Percentiles rank a stretch among this genome's conserved stretches.
These are phyloP conservation scores for Hyaloscypha hepaticicola DNA, from an alignment of 495 filamentous ascomycete genomes.

Conservation along the genomic window DNA sequence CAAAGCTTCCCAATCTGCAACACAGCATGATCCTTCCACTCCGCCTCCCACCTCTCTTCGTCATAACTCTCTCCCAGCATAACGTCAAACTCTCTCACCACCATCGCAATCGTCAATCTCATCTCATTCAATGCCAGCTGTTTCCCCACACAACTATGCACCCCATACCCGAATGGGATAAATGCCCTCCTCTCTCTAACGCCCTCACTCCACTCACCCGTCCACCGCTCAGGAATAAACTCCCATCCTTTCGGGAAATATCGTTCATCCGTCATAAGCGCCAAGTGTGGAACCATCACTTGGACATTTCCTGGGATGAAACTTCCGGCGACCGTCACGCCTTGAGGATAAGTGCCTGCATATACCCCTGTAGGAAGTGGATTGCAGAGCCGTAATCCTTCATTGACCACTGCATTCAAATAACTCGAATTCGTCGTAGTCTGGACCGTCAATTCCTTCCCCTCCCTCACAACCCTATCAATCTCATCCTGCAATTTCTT, in stretches of 20 bases:
- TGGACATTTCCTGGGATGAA: conserved; percentile 47
- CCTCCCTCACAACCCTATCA: not conserved
- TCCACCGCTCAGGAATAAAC: conserved; percentile 58
- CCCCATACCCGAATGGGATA: conserved; percentile 49
- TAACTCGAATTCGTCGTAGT: conserved; percentile 25
- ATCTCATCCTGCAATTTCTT: conserved; percentile 17
- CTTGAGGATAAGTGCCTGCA: conserved; percentile 38
- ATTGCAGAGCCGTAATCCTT: conserved; percentile 50
- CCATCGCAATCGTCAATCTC: conserved; percentile 41
- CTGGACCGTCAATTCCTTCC: conserved; percentile 8
- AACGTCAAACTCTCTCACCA: conserved; percentile 46
- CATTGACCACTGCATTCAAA: conserved; percentile 52
- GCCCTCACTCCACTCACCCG: conserved; percentile 39
- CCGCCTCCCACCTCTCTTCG: conserved; percentile 35
- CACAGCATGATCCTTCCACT: conserved; percentile 39
- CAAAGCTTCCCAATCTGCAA: conserved; percentile 16
- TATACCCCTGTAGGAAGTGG: conserved; percentile 36
- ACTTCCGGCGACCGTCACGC: conserved; percentile 45
- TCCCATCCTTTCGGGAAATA: conserved; percentile 40
- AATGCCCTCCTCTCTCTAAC: conserved; percentile 46
- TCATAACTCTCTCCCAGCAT: conserved; percentile 42
- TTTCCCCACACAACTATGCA: conserved; percentile 51
- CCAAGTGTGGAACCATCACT: conserved; percentile 32
- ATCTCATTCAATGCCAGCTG: conserved; percentile 50
- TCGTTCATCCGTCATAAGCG: conserved; percentile 40